Base-by-base conservation (phyloP, 1,284 basidiomycete genomes). In the Leccinum cinnamomeum region DNA sequence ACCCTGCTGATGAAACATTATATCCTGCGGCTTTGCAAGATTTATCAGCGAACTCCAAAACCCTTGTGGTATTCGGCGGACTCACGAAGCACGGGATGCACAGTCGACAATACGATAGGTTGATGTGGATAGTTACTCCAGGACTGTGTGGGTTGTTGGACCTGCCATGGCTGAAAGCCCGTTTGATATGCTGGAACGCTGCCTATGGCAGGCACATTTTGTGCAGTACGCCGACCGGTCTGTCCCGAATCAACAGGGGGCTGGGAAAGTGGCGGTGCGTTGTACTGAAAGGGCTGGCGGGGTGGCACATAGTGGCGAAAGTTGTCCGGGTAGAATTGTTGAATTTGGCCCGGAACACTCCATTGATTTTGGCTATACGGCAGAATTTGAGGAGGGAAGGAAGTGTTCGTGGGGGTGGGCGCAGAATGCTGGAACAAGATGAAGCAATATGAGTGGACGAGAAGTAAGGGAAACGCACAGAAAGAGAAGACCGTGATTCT, bases 401-500 rank as follows among this genome's bases (percentile, higher is more conserved):
- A 37, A 23, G 53, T 28, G 3, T 51, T 28, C 7, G 50, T 16
- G 50, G 60, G 51, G 5, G 25, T 10, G 25, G 60, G 30, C 14
- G 58, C 37, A n/a, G 61, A 41, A 61, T 67, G 35, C 70, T 71
- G 18, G 39, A 60, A 54, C 16, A 48, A 62, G 51, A 25, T 33
- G 51, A 23, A 61, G 14, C 8, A 14, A 61, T 16, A 18, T 66
- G 41, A 72, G 60, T 50, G 44, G 5, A 56, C 7, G 28, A 58
- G 56, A 14, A 56, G 18, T 37, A 18, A 56, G 7, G 44, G 6
- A 11, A 60, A 62, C 14, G 50, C 64, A 75, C 71, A 20, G 59
- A 57, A 55, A 61, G 48, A 58, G 63, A 53, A 16, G 66, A 23
- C 55, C 58, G 58, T 53, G 64, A 53, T 23, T 75, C 73, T 3